Evolutionary conservation across 192 early-diverging fungal species (phyloP).

Genomic region (Coemansia biformis): DNA sequence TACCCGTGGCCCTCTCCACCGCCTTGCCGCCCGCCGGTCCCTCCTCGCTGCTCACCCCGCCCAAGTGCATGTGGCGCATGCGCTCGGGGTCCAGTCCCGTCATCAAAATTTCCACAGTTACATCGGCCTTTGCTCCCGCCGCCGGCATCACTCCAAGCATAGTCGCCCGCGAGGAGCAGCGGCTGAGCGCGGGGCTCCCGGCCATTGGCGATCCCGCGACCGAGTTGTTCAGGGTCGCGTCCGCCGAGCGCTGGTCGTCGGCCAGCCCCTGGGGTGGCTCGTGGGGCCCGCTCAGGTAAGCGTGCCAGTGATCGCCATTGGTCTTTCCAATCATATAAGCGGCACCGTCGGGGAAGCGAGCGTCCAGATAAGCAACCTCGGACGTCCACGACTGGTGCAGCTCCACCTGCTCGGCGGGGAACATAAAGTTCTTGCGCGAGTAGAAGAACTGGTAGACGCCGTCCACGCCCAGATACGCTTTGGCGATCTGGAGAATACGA

Average conservation of each 20-base stretch:
- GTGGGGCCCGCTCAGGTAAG: slow-evolving; percentile 78
- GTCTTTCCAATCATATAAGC: slow-evolving; percentile 91
- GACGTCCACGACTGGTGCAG: slow-evolving; percentile 89
- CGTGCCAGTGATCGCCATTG: slow-evolving; percentile 95
- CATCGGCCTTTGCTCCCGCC: slow-evolving; percentile 50
- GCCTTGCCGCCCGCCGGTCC: slow-evolving; percentile 62
- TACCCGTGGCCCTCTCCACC: slow-evolving; percentile 72
- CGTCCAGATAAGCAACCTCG: slow-evolving; percentile 74
- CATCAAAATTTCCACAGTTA: slow-evolving; percentile 96
- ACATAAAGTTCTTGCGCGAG: slow-evolving; percentile 95
- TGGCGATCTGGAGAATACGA: slow-evolving; percentile 77
- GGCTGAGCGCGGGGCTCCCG: slow-evolving; percentile 18
- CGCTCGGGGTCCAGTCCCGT: slow-evolving; percentile 75
- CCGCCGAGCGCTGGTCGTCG: not conserved
- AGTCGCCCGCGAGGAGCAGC: slow-evolving; percentile 42
- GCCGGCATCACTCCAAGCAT: slow-evolving; percentile 11
- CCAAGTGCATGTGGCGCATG: slow-evolving; percentile 74
- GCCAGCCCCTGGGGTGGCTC: not conserved
- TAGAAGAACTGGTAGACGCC: slow-evolving; percentile 79
- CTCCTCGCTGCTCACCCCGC: slow-evolving; percentile 51
- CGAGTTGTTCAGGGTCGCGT: slow-evolving; percentile 32
- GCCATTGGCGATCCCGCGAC: slow-evolving; percentile 22
- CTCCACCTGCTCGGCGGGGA: slow-evolving; percentile 82
- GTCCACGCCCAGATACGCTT: slow-evolving; percentile 53
- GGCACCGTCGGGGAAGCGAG: slow-evolving; percentile 62